phyloP scores from a whole-genome alignment of 371 early-diverging fungal species.

The Lichtheimia ornata region DNA sequence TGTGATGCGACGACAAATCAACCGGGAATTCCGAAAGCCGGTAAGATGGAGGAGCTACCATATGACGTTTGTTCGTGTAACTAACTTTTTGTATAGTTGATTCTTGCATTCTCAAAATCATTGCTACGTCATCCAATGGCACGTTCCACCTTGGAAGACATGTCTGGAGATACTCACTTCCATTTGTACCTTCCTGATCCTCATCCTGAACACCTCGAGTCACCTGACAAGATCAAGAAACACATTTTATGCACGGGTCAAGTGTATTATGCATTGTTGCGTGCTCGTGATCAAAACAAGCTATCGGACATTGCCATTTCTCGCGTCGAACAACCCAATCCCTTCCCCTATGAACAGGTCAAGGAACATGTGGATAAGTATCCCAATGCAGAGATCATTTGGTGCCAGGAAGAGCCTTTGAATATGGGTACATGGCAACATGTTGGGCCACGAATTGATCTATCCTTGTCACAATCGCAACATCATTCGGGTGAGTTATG shows the following conservation, averaged over 20 bases:
- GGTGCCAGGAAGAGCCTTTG: slow-evolving; percentile 95
- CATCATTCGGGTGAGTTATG: slow-evolving; percentile 52
- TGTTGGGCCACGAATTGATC: slow-evolving; percentile 85
- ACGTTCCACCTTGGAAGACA: slow-evolving; percentile 79
- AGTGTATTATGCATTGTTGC: slow-evolving; percentile 90
- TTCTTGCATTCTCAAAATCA: slow-evolving; percentile 89
- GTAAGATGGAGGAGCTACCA: slow-evolving; percentile 3
- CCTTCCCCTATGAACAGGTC: slow-evolving; percentile 95
- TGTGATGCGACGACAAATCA: slow-evolving; percentile 91
- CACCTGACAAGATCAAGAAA: slow-evolving; percentile 79
- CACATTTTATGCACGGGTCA: slow-evolving; percentile 95
- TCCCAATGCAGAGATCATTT: slow-evolving; percentile 86
- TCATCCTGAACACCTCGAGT: slow-evolving; percentile 74
- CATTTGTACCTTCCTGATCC: slow-evolving; percentile 90
- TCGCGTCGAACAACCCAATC: slow-evolving; percentile 92
- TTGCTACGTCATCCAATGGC: slow-evolving; percentile 94
- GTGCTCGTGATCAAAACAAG: slow-evolving; percentile 87
- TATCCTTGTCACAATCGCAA: slow-evolving; percentile 72
- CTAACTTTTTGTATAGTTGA: slow-evolving; percentile 46
- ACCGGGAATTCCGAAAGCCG: slow-evolving; percentile 97
- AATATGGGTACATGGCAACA: slow-evolving; percentile 93
- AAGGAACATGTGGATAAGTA: slow-evolving; percentile 87
- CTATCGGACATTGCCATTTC: slow-evolving; percentile 87
- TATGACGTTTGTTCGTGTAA: neutral
- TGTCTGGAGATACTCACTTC: slow-evolving; percentile 84